These are phyloP conservation scores for Quercus rubra DNA, from an alignment of 306 rosid genomes.

Conservation along the genomic window DNA sequence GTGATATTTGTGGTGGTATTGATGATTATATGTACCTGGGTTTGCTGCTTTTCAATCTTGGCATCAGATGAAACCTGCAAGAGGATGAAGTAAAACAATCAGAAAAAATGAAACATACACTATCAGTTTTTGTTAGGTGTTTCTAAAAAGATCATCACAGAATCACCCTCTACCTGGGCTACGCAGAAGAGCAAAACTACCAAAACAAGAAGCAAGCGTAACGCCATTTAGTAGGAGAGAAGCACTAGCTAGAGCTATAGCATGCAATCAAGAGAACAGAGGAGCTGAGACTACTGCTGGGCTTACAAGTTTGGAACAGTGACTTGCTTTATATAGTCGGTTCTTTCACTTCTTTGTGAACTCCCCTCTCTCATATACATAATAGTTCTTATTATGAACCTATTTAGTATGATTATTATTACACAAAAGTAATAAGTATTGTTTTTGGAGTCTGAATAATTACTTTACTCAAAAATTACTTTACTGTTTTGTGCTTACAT, in stretches of 20 bases:
- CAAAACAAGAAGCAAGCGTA: constrained; percentile 19
- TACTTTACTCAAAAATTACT: too few relatives aligned
- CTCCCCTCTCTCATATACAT: too few relatives aligned
- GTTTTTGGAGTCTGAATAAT: too few relatives aligned
- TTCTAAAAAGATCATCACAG: neutral
- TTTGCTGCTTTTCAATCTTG: constrained; percentile 12
- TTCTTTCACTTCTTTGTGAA: neutral
- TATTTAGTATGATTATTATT: too few relatives aligned
- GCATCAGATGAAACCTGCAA: constrained; percentile 25
- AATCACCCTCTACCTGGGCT: constrained; percentile 3
- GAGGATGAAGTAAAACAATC: neutral
- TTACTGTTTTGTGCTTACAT: too few relatives aligned
- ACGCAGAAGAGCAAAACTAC: constrained; percentile 14
- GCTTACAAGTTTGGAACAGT: neutral
- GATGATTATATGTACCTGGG: constrained; percentile 11
- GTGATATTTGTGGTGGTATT: neutral
- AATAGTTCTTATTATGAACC: too few relatives aligned
- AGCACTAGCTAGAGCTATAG: neutral
- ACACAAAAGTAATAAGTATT: too few relatives aligned
- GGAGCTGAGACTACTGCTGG: neutral
- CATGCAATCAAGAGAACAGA: neutral
- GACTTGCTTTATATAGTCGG: constrained; percentile 8
- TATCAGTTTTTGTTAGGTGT: neutral
- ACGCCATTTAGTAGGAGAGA: constrained; percentile 4
- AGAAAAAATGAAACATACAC: neutral